Evolutionary conservation across 78 protist genomes (phyloP).

Genomic region (Pirum gemmata): DNA sequence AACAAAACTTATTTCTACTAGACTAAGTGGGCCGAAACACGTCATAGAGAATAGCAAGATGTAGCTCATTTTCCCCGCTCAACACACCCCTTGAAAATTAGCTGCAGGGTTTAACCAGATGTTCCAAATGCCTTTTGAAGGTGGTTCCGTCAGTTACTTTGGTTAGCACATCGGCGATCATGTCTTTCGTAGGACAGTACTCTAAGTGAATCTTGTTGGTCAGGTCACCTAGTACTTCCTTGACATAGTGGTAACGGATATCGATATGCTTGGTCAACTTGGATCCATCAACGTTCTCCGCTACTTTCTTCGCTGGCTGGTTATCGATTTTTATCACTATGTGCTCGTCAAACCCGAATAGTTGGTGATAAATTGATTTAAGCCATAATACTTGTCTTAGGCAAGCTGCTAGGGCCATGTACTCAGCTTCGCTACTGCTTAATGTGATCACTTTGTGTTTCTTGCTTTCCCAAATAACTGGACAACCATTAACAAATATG

Average conservation of each 20-base stretch:
- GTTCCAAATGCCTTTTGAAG: neutral
- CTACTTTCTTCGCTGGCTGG: neutral
- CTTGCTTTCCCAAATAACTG: neutral
- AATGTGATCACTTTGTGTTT: neutral
- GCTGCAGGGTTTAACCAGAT: neutral
- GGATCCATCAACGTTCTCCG: neutral
- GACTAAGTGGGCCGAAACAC: neutral
- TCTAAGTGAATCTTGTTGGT: neutral
- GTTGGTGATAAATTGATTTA: neutral
- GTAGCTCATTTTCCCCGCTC: neutral
- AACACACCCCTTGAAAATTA: neutral
- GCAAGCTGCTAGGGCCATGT: neutral
- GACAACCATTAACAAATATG: neutral
- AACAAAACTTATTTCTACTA: neutral
- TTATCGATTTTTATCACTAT: neutral
- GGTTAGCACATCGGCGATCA: neutral
- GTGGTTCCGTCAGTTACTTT: no score
- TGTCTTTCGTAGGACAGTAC: neutral
- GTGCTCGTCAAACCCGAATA: neutral
- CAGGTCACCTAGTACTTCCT: neutral
- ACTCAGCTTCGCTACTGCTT: neutral
- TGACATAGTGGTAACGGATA: neutral
- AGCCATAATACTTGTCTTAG: neutral
- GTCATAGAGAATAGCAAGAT: neutral
- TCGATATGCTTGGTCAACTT: neutral